Conservation (phyloP, 129 eudicot genomes). For the Scalesia atractyloides region DNA sequence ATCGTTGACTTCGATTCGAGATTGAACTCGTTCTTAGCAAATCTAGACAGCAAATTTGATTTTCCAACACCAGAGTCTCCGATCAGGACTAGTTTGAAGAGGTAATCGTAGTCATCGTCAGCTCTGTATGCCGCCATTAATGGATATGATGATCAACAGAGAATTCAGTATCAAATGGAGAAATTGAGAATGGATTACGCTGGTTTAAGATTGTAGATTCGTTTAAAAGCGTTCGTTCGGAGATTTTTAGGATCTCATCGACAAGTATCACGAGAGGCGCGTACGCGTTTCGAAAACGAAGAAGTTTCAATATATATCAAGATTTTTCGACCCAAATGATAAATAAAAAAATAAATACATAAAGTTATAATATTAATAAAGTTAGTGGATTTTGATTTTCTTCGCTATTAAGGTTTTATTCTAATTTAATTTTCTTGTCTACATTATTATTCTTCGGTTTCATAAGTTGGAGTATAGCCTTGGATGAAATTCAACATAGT, state of each 20-base stretch:
- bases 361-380: too few species aligned
- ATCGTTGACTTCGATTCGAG: constrained; percentile 79
- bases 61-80: constrained; percentile 85
- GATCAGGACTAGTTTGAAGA: constrained; percentile 71
- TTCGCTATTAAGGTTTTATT: too few species aligned
- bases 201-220: constrained; percentile 7
- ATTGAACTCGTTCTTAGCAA: constrained; percentile 67
- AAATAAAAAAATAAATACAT: too few species aligned
- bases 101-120: constrained; percentile 84
- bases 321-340: not conserved
- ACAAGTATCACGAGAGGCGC: constrained; percentile 37
- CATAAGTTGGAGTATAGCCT: not conserved
- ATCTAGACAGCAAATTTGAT: constrained; percentile 69
- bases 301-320: constrained; percentile 15
- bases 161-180: not conserved
- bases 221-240: not conserved
- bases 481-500: too few species aligned
- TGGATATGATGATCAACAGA: not conserved
- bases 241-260: constrained; percentile 27
- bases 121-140: constrained; percentile 73
- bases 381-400: too few species aligned
- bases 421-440: too few species aligned
- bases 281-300: constrained; percentile 42
- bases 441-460: not conserved
- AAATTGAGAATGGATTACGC: not conserved